These are phyloP conservation scores for Phialophora macrospora DNA, from an alignment of 2,329 filamentous ascomycete genomes.

Conservation along the genomic window DNA sequence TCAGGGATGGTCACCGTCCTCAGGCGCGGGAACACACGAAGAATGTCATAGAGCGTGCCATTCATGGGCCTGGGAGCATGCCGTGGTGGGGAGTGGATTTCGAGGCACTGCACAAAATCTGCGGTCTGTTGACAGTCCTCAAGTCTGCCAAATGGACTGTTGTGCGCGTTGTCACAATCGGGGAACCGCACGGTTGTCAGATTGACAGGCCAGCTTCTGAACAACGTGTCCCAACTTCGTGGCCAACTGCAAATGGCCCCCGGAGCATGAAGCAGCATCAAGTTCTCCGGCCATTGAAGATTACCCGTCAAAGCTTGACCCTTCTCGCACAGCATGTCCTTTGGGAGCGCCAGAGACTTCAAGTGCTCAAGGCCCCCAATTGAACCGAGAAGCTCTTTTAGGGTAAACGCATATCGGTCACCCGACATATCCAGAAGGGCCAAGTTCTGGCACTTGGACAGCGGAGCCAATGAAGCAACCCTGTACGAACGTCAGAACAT, in stretches of 20 bases:
- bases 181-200: conserved; percentile 26
- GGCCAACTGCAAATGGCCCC: conserved; percentile 14
- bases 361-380: conserved; percentile 55
- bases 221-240: conserved; percentile 19
- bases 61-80: neutral
- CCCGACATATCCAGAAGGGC: conserved; percentile 58
- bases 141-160: neutral
- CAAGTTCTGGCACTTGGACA: conserved; percentile 61
- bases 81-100: neutral
- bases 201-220: conserved; percentile 26
- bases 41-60: conserved; percentile 15
- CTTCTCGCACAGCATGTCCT: conserved; percentile 14
- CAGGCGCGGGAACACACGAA: conserved; percentile 13
- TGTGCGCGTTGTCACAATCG: neutral
- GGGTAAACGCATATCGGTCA: conserved; percentile 57
- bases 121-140: conserved; percentile 13
- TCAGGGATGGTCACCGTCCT: conserved; percentile 1
- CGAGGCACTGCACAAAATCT: conserved; percentile 10
- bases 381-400: conserved; percentile 57
- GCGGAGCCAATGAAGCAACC: conserved; percentile 60
- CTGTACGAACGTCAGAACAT: conserved; percentile 20
- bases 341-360: conserved; percentile 53
- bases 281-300: conserved; percentile 28
- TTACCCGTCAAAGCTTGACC: neutral
- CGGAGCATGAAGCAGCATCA: conserved; percentile 26